Conservation (phyloP, 78 protist species). For the Monocercomonoides exilis region DNA sequence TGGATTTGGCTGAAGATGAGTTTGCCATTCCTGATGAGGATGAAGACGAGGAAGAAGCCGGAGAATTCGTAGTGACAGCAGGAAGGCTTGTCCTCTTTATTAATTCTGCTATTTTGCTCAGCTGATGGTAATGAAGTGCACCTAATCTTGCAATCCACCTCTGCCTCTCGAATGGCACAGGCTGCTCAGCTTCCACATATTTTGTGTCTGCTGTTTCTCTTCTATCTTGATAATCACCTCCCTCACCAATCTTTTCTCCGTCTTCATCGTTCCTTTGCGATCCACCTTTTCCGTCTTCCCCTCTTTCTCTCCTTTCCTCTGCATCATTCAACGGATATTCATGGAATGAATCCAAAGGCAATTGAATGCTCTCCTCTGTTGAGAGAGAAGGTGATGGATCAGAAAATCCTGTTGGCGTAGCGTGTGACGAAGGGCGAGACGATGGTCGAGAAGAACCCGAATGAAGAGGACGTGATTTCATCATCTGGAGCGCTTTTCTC, state of each 20-base stretch:
- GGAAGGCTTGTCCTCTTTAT: neutral
- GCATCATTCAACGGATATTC: too few species aligned
- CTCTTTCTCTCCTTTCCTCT: too few species aligned
- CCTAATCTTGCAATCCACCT: neutral
- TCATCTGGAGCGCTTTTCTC: neutral
- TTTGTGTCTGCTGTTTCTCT: neutral
- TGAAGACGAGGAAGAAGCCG: too few species aligned
- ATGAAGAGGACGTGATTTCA: neutral
- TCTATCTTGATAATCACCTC: too few species aligned
- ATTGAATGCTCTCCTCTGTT: too few species aligned
- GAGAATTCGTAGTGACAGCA: neutral
- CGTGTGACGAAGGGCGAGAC: neutral
- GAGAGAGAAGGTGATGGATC: neutral
- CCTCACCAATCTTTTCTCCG: neutral
- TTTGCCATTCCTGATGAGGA: too few species aligned
- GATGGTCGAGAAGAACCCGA: neutral
- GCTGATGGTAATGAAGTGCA: neutral
- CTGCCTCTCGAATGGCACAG: too few species aligned
- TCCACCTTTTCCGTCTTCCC: too few species aligned
- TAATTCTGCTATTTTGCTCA: neutral
- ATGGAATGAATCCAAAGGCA: too few species aligned
- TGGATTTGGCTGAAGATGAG: too few species aligned
- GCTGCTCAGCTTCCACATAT: neutral
- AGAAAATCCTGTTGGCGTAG: neutral
- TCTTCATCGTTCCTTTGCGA: neutral